Evolutionary conservation across 2,329 filamentous ascomycete species (phyloP).

Genomic region (Diplodia intermedia): DNA sequence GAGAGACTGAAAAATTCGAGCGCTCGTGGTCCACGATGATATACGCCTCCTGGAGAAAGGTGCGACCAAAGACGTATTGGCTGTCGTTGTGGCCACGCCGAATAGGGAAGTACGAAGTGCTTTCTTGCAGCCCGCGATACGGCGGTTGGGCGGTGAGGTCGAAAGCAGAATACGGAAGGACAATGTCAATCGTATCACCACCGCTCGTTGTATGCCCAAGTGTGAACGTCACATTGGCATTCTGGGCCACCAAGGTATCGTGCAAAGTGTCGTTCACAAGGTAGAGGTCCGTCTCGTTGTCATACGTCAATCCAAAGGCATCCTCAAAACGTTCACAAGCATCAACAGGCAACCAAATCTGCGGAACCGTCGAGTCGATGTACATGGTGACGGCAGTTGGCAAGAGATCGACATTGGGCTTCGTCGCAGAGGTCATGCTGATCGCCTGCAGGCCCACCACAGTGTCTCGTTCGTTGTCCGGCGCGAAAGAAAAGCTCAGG

Average conservation of each 20-base stretch:
- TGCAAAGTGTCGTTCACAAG: constrained; percentile 48
- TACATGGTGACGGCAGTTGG: constrained; percentile 42
- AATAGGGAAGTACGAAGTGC: constrained; percentile 71
- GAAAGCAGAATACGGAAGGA: constrained; percentile 58
- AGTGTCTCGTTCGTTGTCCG: constrained; percentile 42
- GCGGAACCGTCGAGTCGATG: constrained; percentile 48
- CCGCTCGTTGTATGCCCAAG: constrained; percentile 48
- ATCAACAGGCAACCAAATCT: constrained; percentile 51
- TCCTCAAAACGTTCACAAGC: constrained; percentile 46
- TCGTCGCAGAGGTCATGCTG: constrained; percentile 37
- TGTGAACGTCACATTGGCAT: constrained; percentile 54
- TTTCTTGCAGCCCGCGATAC: constrained; percentile 64
- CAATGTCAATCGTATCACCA: constrained; percentile 52
- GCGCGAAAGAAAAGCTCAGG: constrained; percentile 40
- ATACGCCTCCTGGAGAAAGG: constrained; percentile 73
- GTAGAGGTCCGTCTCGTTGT: constrained; percentile 46
- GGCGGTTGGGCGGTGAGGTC: constrained; percentile 55
- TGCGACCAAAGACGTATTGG: constrained; percentile 68
- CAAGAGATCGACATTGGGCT: constrained; percentile 38
- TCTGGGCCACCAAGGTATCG: constrained; percentile 37
- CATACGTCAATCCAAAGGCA: constrained; percentile 49
- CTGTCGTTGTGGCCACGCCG: constrained; percentile 61
- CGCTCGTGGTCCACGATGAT: constrained; percentile 58
- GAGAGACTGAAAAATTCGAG: constrained; percentile 55
- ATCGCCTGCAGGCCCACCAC: constrained; percentile 41